Evolutionary conservation across 108 stramenopile species (phyloP), one percentile per base, ranked within the genome.

Genomic region (Cylindrotheca fusiformis): DNA sequence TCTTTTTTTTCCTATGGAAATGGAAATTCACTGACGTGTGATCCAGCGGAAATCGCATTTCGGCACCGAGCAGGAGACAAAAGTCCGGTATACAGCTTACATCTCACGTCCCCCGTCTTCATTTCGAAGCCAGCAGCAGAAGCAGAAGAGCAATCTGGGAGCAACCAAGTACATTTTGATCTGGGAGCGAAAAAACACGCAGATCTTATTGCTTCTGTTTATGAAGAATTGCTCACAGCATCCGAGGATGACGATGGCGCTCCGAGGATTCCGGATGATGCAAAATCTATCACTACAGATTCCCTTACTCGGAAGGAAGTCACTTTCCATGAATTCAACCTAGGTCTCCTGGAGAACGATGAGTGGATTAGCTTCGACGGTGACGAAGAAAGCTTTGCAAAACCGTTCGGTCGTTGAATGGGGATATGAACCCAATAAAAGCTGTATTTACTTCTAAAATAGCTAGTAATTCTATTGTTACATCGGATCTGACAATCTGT

Each of bases 1-100:
- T 10, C 6, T 6, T 6, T 14, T 10, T 48, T 25, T 17, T 48
- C 25, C 48, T 21, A 29, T 1, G 59, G 60, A 21, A 54, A 58
- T 8, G 68, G 63, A 2, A 52, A 55, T 4, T 51, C 59, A 4
- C 25, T 46, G 5, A 70, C 64, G 0, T 66, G 64, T 48, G 76
- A 77, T 46, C 76, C 76, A 19, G 76, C 76, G 3, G 57, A 68
- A 0, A 61, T 66, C 48, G 69, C 65, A 1, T 77, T 70, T 44
- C 58, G 69, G 14, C 36, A 41, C 36, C 10, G 6, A 10, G n/a
- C n/a, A n/a, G n/a, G n/a, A n/a, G n/a, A n/a, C n/a, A n/a, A n/a
- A n/a, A n/a, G n/a, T n/a, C n/a, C n/a, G n/a, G n/a, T n/a, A n/a
- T n/a, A n/a, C n/a, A n/a, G n/a, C n/a, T n/a, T n/a, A n/a, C n/a